Base-by-base conservation (phyloP, 2,329 filamentous ascomycete genomes). In the Microcyclospora tardicrescens region DNA sequence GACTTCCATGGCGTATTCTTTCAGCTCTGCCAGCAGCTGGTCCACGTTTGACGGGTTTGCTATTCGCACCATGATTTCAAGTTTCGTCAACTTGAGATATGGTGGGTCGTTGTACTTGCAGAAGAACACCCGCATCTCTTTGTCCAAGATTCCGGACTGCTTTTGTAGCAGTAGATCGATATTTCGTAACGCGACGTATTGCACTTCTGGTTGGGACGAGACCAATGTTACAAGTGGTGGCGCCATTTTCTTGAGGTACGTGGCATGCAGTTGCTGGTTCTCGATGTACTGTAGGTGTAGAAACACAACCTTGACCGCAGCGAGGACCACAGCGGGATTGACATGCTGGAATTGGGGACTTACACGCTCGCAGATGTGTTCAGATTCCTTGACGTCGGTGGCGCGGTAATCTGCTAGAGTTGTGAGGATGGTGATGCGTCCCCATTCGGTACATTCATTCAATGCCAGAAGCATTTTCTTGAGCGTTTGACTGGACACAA, bases 51-150 rank as follows among this genome's bases (percentile, higher is more conserved):
- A 82, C 51, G 95, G 87, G 64, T 95, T 96, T 44, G 89, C 85
- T 77, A 98, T 96, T 61, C 91, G 80, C 35, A 98, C 89, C 91
- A 98, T 96, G 46, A 96, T 96, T 59, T 98, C 91, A 36, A 98
- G 75, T 59, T 98, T 98, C 58, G 94, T 83, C 43, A 98, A 77
- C 63, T 98, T 98, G 54, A 98, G 79, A 59, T 98, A 98, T 15
- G 86, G 86, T 2, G 91, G 89, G 52, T 98, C 91, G 59, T 96
- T 96, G 68, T 98, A 98, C 66, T 98, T 98, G 79, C 91, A 98
- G 67, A 98, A 98, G 67, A 98, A 98, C 8, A 98, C 91, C 33
- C 91, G 78, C 55, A 98, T 77, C 62, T 98, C 91, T 62, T 96
- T 96, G 70, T 84, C 93, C 9, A 98, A 72, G 40, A 98, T 95